Conservation (phyloP, 495 filamentous ascomycete species). For the Penicillium paxilli region DNA sequence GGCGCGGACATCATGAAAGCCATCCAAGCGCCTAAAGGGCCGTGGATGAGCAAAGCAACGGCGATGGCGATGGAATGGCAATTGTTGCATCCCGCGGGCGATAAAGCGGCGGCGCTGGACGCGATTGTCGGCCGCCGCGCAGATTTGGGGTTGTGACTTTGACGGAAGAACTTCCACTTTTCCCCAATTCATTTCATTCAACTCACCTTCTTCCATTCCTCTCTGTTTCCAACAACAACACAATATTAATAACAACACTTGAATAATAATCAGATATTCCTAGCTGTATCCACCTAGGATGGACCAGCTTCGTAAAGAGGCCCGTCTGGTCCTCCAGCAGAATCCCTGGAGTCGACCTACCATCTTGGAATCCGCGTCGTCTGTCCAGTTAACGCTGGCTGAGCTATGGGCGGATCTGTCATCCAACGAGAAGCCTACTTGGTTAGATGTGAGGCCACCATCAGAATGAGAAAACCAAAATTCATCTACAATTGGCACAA, state of each 20-base stretch:
- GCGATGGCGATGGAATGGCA: conserved; percentile 81
- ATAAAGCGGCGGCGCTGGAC: conserved; percentile 63
- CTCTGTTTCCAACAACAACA: neutral
- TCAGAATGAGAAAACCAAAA: conserved; percentile 3
- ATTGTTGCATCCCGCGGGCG: conserved; percentile 69
- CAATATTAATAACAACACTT: too few relatives aligned
- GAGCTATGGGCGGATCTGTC: conserved; percentile 35
- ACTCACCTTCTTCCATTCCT: neutral
- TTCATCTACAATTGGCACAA: too few relatives aligned
- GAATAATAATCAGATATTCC: neutral
- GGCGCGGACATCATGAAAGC: conserved; percentile 63
- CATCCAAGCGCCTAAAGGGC: conserved; percentile 64
- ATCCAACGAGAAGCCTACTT: conserved; percentile 17
- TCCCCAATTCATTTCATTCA: neutral
- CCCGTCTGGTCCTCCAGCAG: conserved; percentile 26
- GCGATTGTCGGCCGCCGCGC: conserved; percentile 54
- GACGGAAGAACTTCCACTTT: neutral
- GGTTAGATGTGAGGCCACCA: conserved; percentile 20
- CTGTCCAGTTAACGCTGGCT: conserved; percentile 12
- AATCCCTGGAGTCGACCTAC: conserved; percentile 9
- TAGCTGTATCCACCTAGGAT: conserved; percentile 13
- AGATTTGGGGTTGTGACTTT: conserved; percentile 53
- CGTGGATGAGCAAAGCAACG: conserved; percentile 75
- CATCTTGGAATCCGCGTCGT: neutral
- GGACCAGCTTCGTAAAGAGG: conserved; percentile 36